Conservation (phyloP, 2,329 filamentous ascomycete species). For the Alternaria sp. region DNA sequence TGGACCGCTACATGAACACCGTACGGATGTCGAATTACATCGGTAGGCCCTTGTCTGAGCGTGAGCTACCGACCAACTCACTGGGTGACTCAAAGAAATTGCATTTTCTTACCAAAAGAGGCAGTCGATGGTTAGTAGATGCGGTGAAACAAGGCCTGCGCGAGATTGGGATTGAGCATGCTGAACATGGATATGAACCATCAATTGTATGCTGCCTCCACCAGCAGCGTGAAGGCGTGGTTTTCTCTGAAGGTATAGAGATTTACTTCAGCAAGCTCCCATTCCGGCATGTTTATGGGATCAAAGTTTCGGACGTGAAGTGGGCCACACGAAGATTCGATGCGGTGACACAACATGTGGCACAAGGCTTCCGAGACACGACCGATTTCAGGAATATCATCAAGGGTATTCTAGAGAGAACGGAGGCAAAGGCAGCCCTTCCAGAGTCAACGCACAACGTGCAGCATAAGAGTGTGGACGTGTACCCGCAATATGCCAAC, state of each 20-base stretch:
- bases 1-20: constrained; percentile 28
- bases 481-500: constrained; percentile 1
- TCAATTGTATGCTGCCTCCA: constrained; percentile 35
- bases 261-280: constrained; percentile 40
- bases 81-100: constrained; percentile 38
- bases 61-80: constrained; percentile 25
- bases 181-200: constrained; percentile 23
- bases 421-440: constrained; percentile 19
- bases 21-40: constrained; percentile 7
- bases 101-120: constrained; percentile 38
- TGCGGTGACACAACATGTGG: not conserved
- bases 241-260: constrained; percentile 31
- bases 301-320: constrained; percentile 32
- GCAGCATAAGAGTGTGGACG: not conserved
- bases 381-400: constrained; percentile 32
- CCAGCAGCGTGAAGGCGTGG: constrained; percentile 33
- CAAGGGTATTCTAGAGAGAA: constrained; percentile 30
- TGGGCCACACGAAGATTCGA: constrained; percentile 30
- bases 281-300: constrained; percentile 37
- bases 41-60: constrained; percentile 13
- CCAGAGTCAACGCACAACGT: not conserved
- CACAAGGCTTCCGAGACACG: constrained; percentile 13
- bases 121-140: constrained; percentile 38
- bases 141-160: constrained; percentile 33
- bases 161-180: constrained; percentile 37